phyloP scores from a whole-genome alignment of 768 basidiomycete species.

The Suillus sp. region DNA sequence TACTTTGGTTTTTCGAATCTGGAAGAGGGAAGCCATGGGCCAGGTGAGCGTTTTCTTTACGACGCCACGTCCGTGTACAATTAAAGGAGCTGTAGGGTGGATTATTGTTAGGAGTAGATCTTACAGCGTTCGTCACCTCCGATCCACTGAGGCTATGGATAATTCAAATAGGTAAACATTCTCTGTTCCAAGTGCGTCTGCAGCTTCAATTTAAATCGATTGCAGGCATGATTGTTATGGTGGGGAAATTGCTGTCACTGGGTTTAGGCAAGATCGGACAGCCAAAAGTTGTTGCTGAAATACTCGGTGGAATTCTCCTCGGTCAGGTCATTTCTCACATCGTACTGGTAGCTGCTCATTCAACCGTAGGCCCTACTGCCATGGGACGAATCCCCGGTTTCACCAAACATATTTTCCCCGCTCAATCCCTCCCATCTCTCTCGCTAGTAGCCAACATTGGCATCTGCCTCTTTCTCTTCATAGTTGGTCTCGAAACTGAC shows the following conservation, averaged over 20 bases:
- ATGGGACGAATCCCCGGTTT: constrained; percentile 91
- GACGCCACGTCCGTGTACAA: too few relatives aligned
- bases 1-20: background rate
- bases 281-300: constrained; percentile 82
- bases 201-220: background rate
- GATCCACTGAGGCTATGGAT: constrained; percentile 82
- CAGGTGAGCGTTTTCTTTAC: background rate
- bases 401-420: constrained; percentile 82
- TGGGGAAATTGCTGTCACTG: constrained; percentile 73
- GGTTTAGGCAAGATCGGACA: constrained; percentile 75
- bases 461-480: constrained; percentile 85
- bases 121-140: constrained; percentile 57
- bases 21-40: background rate
- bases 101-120: constrained; percentile 74
- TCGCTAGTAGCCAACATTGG: constrained; percentile 90
- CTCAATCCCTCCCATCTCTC: constrained; percentile 68
- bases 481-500: constrained; percentile 95
- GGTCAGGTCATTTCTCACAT: constrained; percentile 40
- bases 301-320: constrained; percentile 86
- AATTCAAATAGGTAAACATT: constrained; percentile 67
- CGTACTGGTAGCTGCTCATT: constrained; percentile 41
- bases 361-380: constrained; percentile 43
- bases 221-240: constrained; percentile 78
- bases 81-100: constrained; percentile 55
- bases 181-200: constrained; percentile 4